phyloP scores from a whole-genome alignment of 2,329 filamentous ascomycete species.

The Ascochyta pisi region DNA sequence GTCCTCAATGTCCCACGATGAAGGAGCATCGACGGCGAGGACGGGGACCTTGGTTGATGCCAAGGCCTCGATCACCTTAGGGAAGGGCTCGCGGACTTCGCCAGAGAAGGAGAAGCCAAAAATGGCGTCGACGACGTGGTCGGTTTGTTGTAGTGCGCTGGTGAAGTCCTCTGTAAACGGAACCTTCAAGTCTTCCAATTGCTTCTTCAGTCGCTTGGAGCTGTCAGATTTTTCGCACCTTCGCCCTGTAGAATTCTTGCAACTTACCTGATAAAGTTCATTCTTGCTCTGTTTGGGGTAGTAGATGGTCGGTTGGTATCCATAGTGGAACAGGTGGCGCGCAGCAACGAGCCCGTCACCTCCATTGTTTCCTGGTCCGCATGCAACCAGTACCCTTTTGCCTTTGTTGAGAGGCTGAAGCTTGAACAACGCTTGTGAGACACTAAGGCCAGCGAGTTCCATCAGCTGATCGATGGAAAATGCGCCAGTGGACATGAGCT shows the following conservation, averaged over 20 bases:
- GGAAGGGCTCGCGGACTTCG: constrained; percentile 91
- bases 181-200: constrained; percentile 82
- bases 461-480: constrained; percentile 97
- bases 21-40: constrained; percentile 89
- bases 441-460: constrained; percentile 92
- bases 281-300: constrained; percentile 93
- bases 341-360: constrained; percentile 95
- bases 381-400: constrained; percentile 81
- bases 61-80: constrained; percentile 77
- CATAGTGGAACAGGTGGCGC: constrained; percentile 88
- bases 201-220: constrained; percentile 75
- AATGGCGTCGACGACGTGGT: constrained; percentile 90
- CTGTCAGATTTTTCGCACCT: constrained; percentile 10
- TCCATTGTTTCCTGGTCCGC: constrained; percentile 80
- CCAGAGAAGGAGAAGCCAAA: constrained; percentile 96
- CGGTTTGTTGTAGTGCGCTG: constrained; percentile 68
- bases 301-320: constrained; percentile 87
- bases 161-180: constrained; percentile 85
- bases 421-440: constrained; percentile 89
- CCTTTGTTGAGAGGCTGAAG: constrained; percentile 79
- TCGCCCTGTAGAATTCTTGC: background rate
- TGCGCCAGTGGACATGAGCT: constrained; percentile 86
- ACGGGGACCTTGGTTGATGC: constrained; percentile 77
- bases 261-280: constrained; percentile 79
- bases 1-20: constrained; percentile 89